A percentile compares a stretch with the other conserved stretches of the same genome.
Conservation (phyloP, 1,284 basidiomycete genomes). For the Trametes polyzona region DNA sequence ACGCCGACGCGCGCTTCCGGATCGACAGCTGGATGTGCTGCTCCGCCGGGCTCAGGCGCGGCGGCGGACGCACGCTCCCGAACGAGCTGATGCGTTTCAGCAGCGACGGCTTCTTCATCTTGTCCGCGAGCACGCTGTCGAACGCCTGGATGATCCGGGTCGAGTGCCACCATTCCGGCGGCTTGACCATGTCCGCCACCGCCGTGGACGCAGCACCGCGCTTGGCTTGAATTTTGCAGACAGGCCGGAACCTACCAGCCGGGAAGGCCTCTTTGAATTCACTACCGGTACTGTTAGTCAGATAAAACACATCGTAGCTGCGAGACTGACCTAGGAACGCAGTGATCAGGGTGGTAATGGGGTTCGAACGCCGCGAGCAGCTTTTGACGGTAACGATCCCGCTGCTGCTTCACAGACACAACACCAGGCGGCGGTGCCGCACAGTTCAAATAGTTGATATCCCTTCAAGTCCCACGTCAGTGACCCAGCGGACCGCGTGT, state of each 20-base stretch:
- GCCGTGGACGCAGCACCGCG: conserved; percentile 77
- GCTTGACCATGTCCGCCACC: conserved; percentile 83
- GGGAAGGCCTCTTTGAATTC: conserved; percentile 98
- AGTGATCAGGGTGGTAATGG: conserved; percentile 83
- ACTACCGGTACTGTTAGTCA: conserved; percentile 39
- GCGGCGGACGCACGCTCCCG: conserved; percentile 69
- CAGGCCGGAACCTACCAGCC: conserved; percentile 81
- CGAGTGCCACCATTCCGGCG: conserved; percentile 93
- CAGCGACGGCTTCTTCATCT: conserved; percentile 88
- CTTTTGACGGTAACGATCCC: conserved; percentile 83
- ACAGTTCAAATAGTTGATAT: conserved; percentile 90
- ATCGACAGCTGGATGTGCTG: conserved; percentile 85
- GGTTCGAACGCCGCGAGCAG: conserved; percentile 81
- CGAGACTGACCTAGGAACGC: conserved; percentile 63
- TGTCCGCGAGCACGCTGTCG: conserved; percentile 85
- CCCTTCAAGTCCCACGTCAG: conserved; percentile 46
- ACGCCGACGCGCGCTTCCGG: conserved; percentile 86
- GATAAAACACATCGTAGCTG: not conserved
- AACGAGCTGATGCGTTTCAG: conserved; percentile 86
- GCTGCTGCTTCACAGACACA: conserved; percentile 81
- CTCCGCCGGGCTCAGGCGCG: conserved; percentile 77
- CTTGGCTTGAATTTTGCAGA: conserved; percentile 85
- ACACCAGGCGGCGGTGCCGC: conserved; percentile 77
- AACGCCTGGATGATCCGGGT: conserved; percentile 88
- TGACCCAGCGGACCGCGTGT: conserved; percentile 1